Conservation (phyloP, 441 rosid species). For the Cnidoscolus chayamansa region DNA sequence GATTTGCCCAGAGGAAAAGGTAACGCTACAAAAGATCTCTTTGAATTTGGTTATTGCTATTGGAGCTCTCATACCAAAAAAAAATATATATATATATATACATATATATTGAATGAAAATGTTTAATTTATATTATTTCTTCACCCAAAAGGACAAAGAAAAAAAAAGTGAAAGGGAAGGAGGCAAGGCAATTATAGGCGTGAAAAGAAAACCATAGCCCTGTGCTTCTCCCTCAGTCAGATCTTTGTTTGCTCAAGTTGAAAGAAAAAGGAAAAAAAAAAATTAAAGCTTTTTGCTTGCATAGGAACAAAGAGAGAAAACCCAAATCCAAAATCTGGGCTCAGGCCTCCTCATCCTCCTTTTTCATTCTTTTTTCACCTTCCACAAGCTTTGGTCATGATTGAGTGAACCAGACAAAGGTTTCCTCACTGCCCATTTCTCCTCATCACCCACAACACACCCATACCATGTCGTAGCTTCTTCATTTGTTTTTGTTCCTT, state of each 20-base stretch:
- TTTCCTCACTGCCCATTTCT: conserved; percentile 28
- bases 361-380: conserved; percentile 14
- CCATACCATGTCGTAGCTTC: conserved; percentile 32
- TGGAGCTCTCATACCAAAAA: too few species aligned
- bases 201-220: conserved; percentile 30
- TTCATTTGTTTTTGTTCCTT: conserved; percentile 21
- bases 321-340: conserved; percentile 28
- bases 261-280: conserved; percentile 1
- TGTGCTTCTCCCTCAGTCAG: conserved; percentile 28
- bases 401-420: conserved; percentile 36
- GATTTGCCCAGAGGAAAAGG: conserved; percentile 47
- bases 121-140: too few species aligned
- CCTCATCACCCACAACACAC: conserved; percentile 13
- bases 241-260: conserved; percentile 36
- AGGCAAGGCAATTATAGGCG: conserved; percentile 42
- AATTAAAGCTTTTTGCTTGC: conserved; percentile 27
- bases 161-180: conserved; percentile 29
- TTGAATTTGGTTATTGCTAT: too few species aligned
- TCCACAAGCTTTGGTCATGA: conserved; percentile 24
- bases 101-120: too few species aligned
- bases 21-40: conserved; percentile 23
- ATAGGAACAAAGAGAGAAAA: conserved; percentile 34
- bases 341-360: conserved; percentile 17
- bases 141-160: background rate
- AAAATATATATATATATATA: too few species aligned